phyloP scores from a whole-genome alignment of 1,284 basidiomycete genomes.

The Mycena sp. region DNA sequence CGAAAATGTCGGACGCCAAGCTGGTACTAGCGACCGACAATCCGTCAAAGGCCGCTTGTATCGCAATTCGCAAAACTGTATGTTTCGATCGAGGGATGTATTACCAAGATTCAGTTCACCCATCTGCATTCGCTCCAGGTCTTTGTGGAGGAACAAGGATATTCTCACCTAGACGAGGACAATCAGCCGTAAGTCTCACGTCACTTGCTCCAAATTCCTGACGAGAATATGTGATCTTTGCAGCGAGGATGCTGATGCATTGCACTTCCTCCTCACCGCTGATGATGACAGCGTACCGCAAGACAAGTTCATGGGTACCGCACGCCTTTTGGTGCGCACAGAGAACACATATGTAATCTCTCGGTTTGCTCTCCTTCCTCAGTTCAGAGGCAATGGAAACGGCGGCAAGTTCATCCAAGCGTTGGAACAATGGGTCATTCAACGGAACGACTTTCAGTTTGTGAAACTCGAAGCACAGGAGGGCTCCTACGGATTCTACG shows the following conservation, averaged over 20 bases:
- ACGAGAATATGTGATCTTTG: neutral
- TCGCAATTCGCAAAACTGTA: conserved; percentile 3
- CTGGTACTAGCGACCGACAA: neutral
- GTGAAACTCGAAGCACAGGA: conserved; percentile 5
- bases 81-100: neutral
- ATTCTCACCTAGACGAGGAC: conserved; percentile 6
- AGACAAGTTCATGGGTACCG: conserved; percentile 1
- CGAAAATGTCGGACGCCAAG: neutral
- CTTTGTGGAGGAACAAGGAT: conserved; percentile 7
- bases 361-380: conserved; percentile 1
- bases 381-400: neutral
- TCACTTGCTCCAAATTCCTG: neutral
- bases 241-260: conserved; percentile 1
- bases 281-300: neutral
- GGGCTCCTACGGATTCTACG: conserved; percentile 7
- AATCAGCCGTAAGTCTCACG: conserved; percentile 1
- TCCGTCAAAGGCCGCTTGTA: neutral
- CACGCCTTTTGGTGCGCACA: neutral
- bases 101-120: too few species aligned
- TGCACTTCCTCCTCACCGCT: conserved; percentile 3
- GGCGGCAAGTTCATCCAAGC: neutral
- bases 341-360: neutral
- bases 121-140: neutral
- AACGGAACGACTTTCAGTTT: neutral
- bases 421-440: conserved; percentile 2